These are phyloP conservation scores for Coemansia sp. DNA, from an alignment of 192 early-diverging fungal genomes.

Conservation along the genomic window DNA sequence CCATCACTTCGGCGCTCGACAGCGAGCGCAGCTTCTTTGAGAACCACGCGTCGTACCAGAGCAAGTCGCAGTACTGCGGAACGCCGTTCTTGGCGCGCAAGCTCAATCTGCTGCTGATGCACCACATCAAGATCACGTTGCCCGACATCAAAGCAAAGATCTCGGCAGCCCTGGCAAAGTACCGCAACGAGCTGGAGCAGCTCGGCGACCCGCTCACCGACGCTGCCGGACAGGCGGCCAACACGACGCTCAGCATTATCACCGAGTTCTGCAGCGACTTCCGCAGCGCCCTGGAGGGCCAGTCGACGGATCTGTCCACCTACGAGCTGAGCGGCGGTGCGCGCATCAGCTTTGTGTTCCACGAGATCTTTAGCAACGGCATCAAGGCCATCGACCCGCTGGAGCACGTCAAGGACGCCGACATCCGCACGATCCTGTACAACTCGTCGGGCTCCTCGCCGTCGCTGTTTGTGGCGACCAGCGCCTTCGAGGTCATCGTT, in stretches of 20 bases:
- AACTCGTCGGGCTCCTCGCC: slow-evolving; percentile 98
- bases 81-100: slow-evolving; percentile 97
- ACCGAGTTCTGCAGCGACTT: slow-evolving; percentile 99
- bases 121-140: slow-evolving; percentile 96
- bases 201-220: slow-evolving; percentile 91
- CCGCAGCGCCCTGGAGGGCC: slow-evolving; percentile 93
- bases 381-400: slow-evolving; percentile 95
- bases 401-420: slow-evolving; percentile 98
- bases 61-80: slow-evolving; percentile 98
- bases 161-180: slow-evolving; percentile 75
- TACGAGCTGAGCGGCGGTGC: slow-evolving; percentile 97
- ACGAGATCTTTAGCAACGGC: slow-evolving; percentile 91
- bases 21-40: slow-evolving; percentile 91
- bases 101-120: slow-evolving; percentile 98
- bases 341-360: slow-evolving; percentile 98
- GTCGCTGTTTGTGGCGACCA: slow-evolving; percentile 95
- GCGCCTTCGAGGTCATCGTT: slow-evolving; percentile 97
- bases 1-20: slow-evolving; percentile 85
- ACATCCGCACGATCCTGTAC: slow-evolving; percentile 98
- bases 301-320: slow-evolving; percentile 88
- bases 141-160: slow-evolving; percentile 99
- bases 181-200: slow-evolving; percentile 76
- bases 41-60: slow-evolving; percentile 88
- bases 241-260: slow-evolving; percentile 93
- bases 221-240: slow-evolving; percentile 72